Base-by-base conservation (phyloP, 768 basidiomycete genomes). In the Tephrocybe sp. region DNA sequence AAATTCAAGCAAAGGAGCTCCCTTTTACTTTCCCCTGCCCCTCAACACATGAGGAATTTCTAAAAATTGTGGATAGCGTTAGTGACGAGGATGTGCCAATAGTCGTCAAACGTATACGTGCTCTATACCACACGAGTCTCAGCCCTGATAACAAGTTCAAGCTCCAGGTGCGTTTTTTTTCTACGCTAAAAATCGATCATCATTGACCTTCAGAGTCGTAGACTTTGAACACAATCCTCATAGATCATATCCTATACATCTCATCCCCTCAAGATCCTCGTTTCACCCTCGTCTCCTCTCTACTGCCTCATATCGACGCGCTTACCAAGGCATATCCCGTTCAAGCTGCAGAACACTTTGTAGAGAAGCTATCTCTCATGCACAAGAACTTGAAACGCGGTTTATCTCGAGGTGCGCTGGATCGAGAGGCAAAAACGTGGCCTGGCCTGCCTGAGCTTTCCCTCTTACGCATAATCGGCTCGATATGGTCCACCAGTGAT, bases 11-110 rank as follows among this genome's bases (percentile, higher is more conserved):
- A 9, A 77, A 80, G 45, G 91, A 92, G 49, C 76, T 98, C 3
- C 97, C 97, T 0, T 99, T 82, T 65, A 98, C 92, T 1, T 98
- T 98, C 66, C 78, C 89, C 35, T 96, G 93, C 60, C 97, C 97
- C 0, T 66, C 78, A 13, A 83, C 74, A 9, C 94, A 98, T 58
- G 89, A 91, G 38, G 92, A 96, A 50, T 89, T 98, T 56, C 76
- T 96, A n/a, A 81, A 87, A 19, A 86, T 96, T 13, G 64, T 98
- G 2, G 80, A 87, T 16, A 77, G 75, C 32, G 65, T 94, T 15
- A 75, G 81, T 13, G 88, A 92, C 35, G 70, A 80, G 22, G 87
- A 96, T 52, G 64, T 96, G 1, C 80, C 85, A 4, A 84, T 75
- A 0, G 92, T 98, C 1, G 75, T 98, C 28, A 87, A 98, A 61